Percentiles rank a stretch among this genome's conserved stretches.
Evolutionary conservation across 352 stramenopile species (phyloP).

Genomic region (Globisporangium splendens): DNA sequence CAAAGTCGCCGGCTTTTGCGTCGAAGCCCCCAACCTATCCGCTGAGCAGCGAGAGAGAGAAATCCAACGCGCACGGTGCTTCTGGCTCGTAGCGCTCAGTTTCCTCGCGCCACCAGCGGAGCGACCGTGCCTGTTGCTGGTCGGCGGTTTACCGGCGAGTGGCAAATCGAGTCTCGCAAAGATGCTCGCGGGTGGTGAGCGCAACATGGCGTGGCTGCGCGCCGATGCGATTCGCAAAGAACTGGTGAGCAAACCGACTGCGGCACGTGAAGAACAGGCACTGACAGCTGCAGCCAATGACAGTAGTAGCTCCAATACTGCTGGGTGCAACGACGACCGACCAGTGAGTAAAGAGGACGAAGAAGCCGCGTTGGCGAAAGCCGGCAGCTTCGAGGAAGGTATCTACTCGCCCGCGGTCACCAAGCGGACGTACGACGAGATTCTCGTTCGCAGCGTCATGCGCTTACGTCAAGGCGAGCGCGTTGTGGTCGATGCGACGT

Average conservation of each 20-base stretch:
- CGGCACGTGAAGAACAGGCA: not conserved
- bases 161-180: conserved; percentile 61
- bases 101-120: conserved; percentile 36
- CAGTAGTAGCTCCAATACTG: not conserved
- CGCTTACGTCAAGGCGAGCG: conserved; percentile 45
- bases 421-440: conserved; percentile 59
- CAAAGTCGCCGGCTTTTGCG: conserved; percentile 67
- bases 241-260: conserved; percentile 19
- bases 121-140: conserved; percentile 50
- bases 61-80: conserved; percentile 43
- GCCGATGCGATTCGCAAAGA: conserved; percentile 68
- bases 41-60: conserved; percentile 29
- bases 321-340: not conserved
- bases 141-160: conserved; percentile 53
- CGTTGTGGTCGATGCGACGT: conserved; percentile 60
- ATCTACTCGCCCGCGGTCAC: conserved; percentile 61
- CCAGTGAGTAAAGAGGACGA: conserved; percentile 4
- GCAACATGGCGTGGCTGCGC: conserved; percentile 45
- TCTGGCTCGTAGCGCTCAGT: conserved; percentile 64
- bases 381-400: conserved; percentile 46
- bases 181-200: conserved; percentile 45
- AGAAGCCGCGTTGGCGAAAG: conserved; percentile 6
- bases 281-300: not conserved
- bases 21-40: conserved; percentile 45
- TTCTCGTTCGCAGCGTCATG: conserved; percentile 31